Percentiles rank a stretch among this genome's conserved stretches.
These are phyloP conservation scores for Phytophthora syringae DNA, from an alignment of 352 stramenopile species.

Conservation along the genomic window DNA sequence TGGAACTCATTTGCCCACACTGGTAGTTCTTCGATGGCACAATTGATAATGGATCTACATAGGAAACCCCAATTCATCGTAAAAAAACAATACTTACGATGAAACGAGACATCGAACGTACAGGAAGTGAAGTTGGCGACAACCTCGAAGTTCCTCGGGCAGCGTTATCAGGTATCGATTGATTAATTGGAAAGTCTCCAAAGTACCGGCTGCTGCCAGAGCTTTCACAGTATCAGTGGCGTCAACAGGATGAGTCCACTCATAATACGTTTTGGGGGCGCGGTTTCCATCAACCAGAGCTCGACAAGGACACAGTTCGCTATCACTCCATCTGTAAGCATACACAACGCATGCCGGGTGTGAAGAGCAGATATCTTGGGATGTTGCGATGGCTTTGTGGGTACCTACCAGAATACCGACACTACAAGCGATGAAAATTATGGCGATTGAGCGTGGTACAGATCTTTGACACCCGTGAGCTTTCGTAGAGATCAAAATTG, in stretches of 20 bases:
- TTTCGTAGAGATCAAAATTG: not conserved
- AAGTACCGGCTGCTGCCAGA: slow-evolving; percentile 28
- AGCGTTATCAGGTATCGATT: slow-evolving; percentile 32
- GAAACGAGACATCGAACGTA: slow-evolving; percentile 15
- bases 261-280: slow-evolving; percentile 40
- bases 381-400: slow-evolving; percentile 14
- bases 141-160: slow-evolving; percentile 39
- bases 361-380: slow-evolving; percentile 14
- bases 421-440: slow-evolving; percentile 25
- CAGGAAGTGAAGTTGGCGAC: slow-evolving; percentile 43
- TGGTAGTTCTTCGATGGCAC: slow-evolving; percentile 34
- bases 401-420: slow-evolving; percentile 17
- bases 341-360: slow-evolving; percentile 43
- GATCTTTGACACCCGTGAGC: slow-evolving; percentile 14
- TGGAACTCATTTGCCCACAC: slow-evolving; percentile 40
- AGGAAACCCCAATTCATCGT: not conserved
- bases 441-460: slow-evolving; percentile 27
- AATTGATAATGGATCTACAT: slow-evolving; percentile 41
- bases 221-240: slow-evolving; percentile 27
- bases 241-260: slow-evolving; percentile 42
- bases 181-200: slow-evolving; percentile 44
- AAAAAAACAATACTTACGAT: not conserved
- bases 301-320: slow-evolving; percentile 38
- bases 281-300: slow-evolving; percentile 37
- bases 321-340: slow-evolving; percentile 29